A percentile compares a stretch with the other conserved stretches of the same genome.
Evolutionary conservation across 1,139 yeast genomes (phyloP).

Genomic region (Taiozyma sp.): DNA sequence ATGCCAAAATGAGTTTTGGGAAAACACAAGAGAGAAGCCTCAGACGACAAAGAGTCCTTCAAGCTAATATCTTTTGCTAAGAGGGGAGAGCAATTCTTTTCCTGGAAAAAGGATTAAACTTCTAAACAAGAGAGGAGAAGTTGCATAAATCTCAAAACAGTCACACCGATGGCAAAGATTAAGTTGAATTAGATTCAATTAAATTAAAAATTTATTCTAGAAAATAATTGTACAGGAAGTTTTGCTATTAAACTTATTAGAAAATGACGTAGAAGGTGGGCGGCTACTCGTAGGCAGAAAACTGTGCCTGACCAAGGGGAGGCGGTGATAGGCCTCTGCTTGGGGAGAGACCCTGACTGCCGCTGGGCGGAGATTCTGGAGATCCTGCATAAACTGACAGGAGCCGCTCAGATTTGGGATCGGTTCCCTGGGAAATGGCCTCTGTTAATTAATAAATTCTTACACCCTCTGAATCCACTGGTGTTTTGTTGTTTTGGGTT

Average conservation of each 20-base stretch:
- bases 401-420: background rate
- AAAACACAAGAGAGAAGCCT: too few species aligned
- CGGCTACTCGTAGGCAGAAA: background rate
- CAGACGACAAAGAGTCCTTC: too few species aligned
- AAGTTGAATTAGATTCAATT: background rate
- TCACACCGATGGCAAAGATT: too few species aligned
- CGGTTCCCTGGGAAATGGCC: background rate
- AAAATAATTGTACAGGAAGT: background rate
- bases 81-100: too few species aligned
- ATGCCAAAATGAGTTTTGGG: too few species aligned
- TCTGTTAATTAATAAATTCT: background rate
- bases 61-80: too few species aligned
- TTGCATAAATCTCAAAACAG: too few species aligned
- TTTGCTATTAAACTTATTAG: background rate
- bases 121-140: too few species aligned
- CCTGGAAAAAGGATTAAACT: too few species aligned
- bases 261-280: background rate
- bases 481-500: too few species aligned
- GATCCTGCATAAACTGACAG: background rate
- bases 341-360: background rate
- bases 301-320: background rate
- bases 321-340: background rate
- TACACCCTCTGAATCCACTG: background rate
- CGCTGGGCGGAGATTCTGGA: background rate
- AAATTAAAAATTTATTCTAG: too few species aligned